Percentiles rank a stretch among this genome's conserved stretches.
Evolutionary conservation across 2,329 filamentous ascomycete species (phyloP).

Genomic region (Albophoma yamanashiensis): DNA sequence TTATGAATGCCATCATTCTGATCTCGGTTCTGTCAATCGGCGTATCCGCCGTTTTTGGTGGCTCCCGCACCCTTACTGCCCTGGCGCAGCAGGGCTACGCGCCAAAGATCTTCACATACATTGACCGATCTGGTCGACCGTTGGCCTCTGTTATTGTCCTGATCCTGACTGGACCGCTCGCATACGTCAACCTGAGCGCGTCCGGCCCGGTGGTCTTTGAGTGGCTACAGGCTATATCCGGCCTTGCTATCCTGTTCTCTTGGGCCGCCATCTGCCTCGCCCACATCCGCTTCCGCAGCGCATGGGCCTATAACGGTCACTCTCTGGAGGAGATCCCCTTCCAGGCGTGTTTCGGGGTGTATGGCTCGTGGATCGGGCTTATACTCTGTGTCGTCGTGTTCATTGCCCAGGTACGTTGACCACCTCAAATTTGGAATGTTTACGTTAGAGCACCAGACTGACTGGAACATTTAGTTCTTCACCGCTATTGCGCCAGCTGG

Average conservation of each 20-base stretch:
- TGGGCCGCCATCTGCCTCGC: conserved; percentile 56
- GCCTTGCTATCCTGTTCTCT: conserved; percentile 51
- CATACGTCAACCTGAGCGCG: conserved; percentile 32
- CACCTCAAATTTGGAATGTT: conserved; percentile 1
- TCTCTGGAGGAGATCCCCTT: conserved; percentile 56
- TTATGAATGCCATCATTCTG: conserved; percentile 45
- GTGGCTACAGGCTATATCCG: conserved; percentile 55
- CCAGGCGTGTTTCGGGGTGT: conserved; percentile 45
- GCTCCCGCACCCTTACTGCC: conserved; percentile 44
- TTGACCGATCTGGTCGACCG: conserved; percentile 42
- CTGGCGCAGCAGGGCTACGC: conserved; percentile 45
- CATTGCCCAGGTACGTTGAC: conserved; percentile 32
- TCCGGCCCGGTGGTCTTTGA: conserved; percentile 44
- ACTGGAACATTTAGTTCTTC: conserved; percentile 26
- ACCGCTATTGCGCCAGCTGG: conserved; percentile 31
- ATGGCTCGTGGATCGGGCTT: conserved; percentile 53
- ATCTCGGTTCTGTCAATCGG: conserved; percentile 44
- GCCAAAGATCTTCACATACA: conserved; percentile 40
- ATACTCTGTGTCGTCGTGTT: conserved; percentile 42
- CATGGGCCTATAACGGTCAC: conserved; percentile 48
- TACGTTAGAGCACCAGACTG: neutral
- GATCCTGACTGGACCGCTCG: conserved; percentile 35
- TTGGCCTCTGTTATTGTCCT: conserved; percentile 33
- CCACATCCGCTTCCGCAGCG: conserved; percentile 56
- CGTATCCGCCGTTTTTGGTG: conserved; percentile 43